Conservation (phyloP, 345 rosid species). For the Eutrema yunnanense region DNA sequence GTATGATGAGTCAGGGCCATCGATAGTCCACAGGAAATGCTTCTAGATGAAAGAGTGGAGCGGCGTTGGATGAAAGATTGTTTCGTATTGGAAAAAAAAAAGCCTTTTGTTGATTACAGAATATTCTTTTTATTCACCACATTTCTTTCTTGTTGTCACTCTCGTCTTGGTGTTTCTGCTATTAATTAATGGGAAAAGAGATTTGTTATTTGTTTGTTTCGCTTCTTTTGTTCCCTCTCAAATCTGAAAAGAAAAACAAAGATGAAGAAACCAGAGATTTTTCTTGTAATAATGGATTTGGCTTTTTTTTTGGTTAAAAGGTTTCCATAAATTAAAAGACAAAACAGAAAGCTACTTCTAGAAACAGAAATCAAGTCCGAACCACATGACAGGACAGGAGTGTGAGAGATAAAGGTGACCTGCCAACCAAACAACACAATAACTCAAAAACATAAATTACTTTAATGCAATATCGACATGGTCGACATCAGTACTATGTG, state of each 20-base stretch:
- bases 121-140: slow-evolving; percentile 7
- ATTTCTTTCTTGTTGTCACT: background rate
- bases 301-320: background rate
- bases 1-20: slow-evolving; percentile 50
- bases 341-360: background rate
- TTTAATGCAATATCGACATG: background rate
- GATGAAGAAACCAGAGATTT: no score
- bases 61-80: slow-evolving; percentile 3
- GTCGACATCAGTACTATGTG: background rate
- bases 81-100: slow-evolving; percentile 3
- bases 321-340: background rate
- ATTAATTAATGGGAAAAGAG: background rate
- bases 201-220: background rate
- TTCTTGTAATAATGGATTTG: background rate
- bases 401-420: background rate
- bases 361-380: background rate
- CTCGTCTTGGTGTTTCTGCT: slow-evolving; percentile 7
- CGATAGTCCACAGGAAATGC: slow-evolving; percentile 53
- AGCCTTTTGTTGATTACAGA: background rate
- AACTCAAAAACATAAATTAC: background rate
- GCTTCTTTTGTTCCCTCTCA: no score
- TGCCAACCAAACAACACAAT: slow-evolving; percentile 1
- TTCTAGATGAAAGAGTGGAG: slow-evolving; percentile 20
- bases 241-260: no score
- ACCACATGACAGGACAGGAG: background rate